Evolutionary conservation across 139 green algal species (phyloP), one percentile per base, ranked within the genome.

Genomic region (Tetraselmis striata): DNA sequence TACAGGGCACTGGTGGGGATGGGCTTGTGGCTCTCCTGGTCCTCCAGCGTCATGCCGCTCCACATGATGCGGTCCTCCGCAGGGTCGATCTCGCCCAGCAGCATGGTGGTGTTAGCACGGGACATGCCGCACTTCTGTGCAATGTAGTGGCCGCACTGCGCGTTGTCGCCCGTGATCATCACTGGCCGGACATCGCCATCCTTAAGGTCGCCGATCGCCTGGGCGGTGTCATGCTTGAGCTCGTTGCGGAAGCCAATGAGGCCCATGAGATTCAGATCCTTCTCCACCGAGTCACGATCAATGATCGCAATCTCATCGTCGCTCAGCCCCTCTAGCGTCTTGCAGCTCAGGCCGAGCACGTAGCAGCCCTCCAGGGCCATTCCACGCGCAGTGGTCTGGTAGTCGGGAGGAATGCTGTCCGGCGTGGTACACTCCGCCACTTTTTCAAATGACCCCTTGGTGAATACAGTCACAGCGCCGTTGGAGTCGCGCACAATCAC

Each of bases 211-310:
- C 2, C 28, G 2, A 84, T 76, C 31, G 81, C 75, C 29, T 80
- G 29, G 23, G 81, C 30, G 25, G 81, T 79, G 31, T 84, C 81
- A 31, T 32, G 30, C 24, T 79, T 78, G 2, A 84, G 67, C 75
- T 84, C 81, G 31, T 84, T 84, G 1, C 81, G 81, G 31, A 80
- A 84, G 2, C 78, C 23, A 29, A 84, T 67, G n/a, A 84, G 31
- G 24, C 32, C 81, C 75, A 75, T 67, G 28, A 84, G n/a, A 24
- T 31, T 29, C 25, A 84, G 30, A n/a, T 78, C 81, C 25, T 18
- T 18, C 30, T 84, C 81, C 81, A 84, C n/a, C 29, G 58, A 30
- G 30, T 84, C 31, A 31, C 81, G 77, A 1, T 28, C 2, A 30
- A 84, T 26, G 18, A 74, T 2, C 1, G 1, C 75, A 29, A 67